phyloP scores from a whole-genome alignment of 805 yeast species.

The Schwanniomyces polymorphus region DNA sequence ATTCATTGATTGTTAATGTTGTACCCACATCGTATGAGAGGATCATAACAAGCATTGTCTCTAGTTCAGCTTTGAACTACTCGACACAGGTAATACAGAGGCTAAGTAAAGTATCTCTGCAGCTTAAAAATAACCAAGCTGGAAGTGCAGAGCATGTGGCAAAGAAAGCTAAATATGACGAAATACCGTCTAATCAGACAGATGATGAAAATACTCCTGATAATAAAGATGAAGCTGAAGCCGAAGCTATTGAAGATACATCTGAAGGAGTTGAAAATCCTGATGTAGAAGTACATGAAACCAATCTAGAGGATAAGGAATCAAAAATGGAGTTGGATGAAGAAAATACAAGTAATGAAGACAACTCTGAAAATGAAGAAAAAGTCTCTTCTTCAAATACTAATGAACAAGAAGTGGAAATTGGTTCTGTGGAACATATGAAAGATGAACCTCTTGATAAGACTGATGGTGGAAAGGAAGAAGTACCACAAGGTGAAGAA shows the following conservation, averaged over 20 bases:
- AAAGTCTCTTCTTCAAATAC: background rate
- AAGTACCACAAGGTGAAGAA: constrained; percentile 16
- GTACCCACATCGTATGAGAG: constrained; percentile 16
- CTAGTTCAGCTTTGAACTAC: constrained; percentile 18
- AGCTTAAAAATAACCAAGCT: background rate
- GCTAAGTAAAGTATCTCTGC: constrained; percentile 15
- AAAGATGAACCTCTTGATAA: constrained; percentile 5
- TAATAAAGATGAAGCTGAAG: background rate
- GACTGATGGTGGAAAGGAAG: constrained; percentile 15
- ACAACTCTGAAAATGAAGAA: background rate
- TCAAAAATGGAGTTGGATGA: no score
- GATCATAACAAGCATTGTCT: constrained; percentile 19
- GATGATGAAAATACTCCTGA: background rate
- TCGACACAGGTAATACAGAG: constrained; percentile 17
- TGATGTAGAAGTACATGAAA: background rate
- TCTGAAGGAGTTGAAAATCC: constrained; percentile 4
- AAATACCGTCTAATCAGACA: constrained; percentile 1
- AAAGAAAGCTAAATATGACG: constrained; percentile 1
- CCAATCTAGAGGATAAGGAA: background rate
- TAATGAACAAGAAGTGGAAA: background rate
- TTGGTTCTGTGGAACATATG: background rate
- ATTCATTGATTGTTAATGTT: constrained; percentile 19
- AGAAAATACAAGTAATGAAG: no score
- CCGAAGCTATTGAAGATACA: background rate
- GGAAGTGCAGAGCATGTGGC: background rate